These are phyloP conservation scores for Comarum palustre DNA, from an alignment of 306 rosid genomes.

Conservation along the genomic window DNA sequence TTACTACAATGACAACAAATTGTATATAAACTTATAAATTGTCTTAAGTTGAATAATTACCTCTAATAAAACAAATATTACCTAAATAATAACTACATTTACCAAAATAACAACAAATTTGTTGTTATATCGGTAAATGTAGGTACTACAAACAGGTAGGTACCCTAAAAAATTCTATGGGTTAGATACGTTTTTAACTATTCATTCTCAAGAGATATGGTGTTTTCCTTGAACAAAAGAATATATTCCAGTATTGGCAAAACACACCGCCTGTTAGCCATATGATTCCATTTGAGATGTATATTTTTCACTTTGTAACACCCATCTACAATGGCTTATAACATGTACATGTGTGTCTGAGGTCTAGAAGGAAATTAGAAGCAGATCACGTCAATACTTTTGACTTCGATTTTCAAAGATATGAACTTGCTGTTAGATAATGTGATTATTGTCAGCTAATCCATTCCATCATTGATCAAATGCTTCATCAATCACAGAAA, in stretches of 20 bases:
- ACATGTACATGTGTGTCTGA: neutral
- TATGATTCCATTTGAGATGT: too few species aligned
- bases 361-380: neutral
- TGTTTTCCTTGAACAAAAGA: neutral
- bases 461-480: neutral
- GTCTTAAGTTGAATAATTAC: too few species aligned
- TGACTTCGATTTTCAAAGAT: neutral
- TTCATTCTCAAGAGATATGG: conserved; percentile 5
- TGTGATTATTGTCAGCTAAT: neutral
- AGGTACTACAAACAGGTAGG: too few species aligned
- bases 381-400: neutral
- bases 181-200: neutral
- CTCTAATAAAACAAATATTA: too few species aligned
- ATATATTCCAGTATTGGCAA: neutral
- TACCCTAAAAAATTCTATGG: too few species aligned
- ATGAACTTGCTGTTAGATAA: neutral
- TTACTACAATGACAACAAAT: too few species aligned
- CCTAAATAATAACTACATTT: too few species aligned
- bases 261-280: neutral
- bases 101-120: too few species aligned
- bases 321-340: neutral
- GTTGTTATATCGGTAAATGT: too few species aligned
- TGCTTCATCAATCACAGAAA: neutral
- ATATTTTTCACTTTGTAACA: neutral
- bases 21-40: too few species aligned